Evolutionary conservation across 176 grass and related monocot genomes (phyloP).

Genomic region (Thinopyrum elongatum): DNA sequence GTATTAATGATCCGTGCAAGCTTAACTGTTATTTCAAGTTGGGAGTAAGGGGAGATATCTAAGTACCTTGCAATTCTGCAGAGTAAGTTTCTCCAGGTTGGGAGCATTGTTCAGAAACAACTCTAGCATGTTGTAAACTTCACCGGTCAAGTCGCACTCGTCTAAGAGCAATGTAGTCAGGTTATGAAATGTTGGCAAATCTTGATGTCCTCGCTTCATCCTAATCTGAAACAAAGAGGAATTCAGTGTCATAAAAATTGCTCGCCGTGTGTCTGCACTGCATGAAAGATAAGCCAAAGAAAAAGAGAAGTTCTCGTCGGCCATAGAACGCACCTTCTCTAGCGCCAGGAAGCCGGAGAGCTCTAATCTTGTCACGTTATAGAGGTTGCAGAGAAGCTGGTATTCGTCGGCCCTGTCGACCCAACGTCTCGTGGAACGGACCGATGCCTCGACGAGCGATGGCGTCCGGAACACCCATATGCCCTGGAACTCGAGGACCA

Average conservation of each 20-base stretch:
- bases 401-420: background rate
- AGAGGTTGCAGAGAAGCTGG: background rate
- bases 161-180: background rate
- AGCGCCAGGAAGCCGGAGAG: background rate
- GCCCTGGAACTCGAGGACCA: background rate
- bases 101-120: slow-evolving; percentile 9
- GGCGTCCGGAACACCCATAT: background rate
- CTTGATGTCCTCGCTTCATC: background rate
- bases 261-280: background rate
- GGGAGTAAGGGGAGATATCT: background rate
- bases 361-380: background rate
- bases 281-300: background rate
- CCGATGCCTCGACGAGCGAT: background rate
- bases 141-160: background rate
- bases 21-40: background rate
- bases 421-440: background rate
- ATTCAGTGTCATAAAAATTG: background rate
- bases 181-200: background rate
- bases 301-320: background rate
- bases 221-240: background rate
- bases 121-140: background rate
- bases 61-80: background rate
- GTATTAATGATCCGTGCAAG: background rate
- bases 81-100: background rate
- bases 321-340: background rate